These are phyloP conservation scores for Myriangium duriaei DNA, from an alignment of 2,329 filamentous ascomycete species.

Conservation along the genomic window DNA sequence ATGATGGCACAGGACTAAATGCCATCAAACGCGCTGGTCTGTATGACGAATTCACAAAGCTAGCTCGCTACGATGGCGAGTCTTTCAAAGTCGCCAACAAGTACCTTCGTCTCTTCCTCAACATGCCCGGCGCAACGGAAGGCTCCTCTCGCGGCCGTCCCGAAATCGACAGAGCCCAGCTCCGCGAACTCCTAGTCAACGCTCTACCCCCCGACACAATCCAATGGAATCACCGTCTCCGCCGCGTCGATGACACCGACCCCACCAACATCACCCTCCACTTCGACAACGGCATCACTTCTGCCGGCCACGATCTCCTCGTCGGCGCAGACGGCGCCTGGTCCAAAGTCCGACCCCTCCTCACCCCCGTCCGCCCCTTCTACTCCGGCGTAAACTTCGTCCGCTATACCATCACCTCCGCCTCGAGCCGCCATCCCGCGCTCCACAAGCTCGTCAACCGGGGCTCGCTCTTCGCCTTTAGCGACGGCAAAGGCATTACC, in stretches of 20 bases:
- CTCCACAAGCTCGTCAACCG: conserved; percentile 23
- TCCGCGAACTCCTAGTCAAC: conserved; percentile 23
- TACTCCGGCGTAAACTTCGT: conserved; percentile 27
- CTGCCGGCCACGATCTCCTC: conserved; percentile 28
- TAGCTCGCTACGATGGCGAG: conserved; percentile 31
- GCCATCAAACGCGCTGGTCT: conserved; percentile 23
- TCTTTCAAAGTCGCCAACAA: conserved; percentile 31
- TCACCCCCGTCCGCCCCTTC: conserved; percentile 22
- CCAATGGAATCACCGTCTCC: conserved; percentile 23
- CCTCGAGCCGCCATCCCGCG: conserved; percentile 18
- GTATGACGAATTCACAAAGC: conserved; percentile 22
- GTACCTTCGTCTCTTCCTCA: conserved; percentile 21
- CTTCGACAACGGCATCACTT: conserved; percentile 19
- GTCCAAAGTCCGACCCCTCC: conserved; percentile 25
- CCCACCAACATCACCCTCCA: conserved; percentile 14
- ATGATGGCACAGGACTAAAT: conserved; percentile 22
- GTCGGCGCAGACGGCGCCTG: conserved; percentile 35
- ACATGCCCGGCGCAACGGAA: conserved; percentile 11
- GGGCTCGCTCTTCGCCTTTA: conserved; percentile 20
- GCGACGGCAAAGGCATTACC: conserved; percentile 19
- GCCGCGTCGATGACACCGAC: conserved; percentile 12
- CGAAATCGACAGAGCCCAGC: conserved; percentile 25
- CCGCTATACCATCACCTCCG: conserved; percentile 20
- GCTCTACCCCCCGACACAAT: conserved; percentile 19
- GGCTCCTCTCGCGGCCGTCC: conserved; percentile 20